Base-by-base conservation (phyloP, 2,329 filamentous ascomycete genomes). In the Fusarium palustre region DNA sequence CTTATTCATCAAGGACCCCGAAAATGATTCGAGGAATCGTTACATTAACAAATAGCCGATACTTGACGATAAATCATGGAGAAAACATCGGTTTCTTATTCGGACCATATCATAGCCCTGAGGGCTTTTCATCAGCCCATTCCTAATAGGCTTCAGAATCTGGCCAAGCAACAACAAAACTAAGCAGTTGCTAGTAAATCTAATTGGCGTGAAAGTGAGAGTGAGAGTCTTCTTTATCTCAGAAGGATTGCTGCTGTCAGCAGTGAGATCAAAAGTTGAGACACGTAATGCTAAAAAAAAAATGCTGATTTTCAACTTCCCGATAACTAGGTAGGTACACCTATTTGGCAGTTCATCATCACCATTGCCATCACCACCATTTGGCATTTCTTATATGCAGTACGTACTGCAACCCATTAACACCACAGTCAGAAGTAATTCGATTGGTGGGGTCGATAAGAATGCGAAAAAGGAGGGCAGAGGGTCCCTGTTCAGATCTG, bases 1-100 rank as follows among this genome's bases (percentile, higher is more conserved):
- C 73, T 75, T 75, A 75, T 75, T 74, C 73, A 75, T 75, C 69
- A 46, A 70, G 53, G 67, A 68, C 60, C 66, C 64, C 65, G 63
- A 60, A 66, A 68, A 68, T 62, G 68, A 64, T 66, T 64, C 65
- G 67, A 71, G 72, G 71, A 34, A 74, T 69, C 59, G 67, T 68
- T 55, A 66, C 49, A 73, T 52, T 39, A 22, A 52, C 28, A 41
- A 48, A 60, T 60, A 63, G 48, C 60, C 59, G 61, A 34, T 48
- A 38, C 52, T 67, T 56, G 43, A 64, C 67, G 46, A 68, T 59
- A 55, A 65, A 55, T 59, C 55, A 65, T 68, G 30, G 33, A 49
- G 16, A 22, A 46, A 11, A 48, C 36, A 47, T 70, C 71, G 68
- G 45, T 47, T 64, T 75, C 73, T 75, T 75, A 75, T 75, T 75